Base-by-base conservation (phyloP, 768 basidiomycete species). In the Guyanaporus albipodus region DNA sequence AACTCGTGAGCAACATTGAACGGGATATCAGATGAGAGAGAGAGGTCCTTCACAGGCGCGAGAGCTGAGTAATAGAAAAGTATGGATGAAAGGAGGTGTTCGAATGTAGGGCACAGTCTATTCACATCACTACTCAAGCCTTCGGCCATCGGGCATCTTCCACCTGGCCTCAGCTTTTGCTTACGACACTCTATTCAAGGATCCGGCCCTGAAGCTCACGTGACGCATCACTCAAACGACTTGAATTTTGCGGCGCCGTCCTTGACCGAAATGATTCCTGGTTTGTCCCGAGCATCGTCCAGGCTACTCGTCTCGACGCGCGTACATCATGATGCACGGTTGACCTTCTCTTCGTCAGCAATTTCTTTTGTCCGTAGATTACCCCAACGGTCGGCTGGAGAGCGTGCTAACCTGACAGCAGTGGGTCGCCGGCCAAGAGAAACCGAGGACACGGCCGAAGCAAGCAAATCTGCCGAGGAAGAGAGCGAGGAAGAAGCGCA, bases 41-140 rank as follows among this genome's bases (percentile, higher is more conserved):
- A 24, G 6, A 85, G 52, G 4, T 49, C 50, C 14, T 68, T 73
- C 4, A 75, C 67, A 8, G 79, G 71, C 24, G 64, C 59, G 24
- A 87, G 72, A 18, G 77, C 67, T 21, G 76, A 76, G 57, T 81
- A 87, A 43, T 64, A 69, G 21, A 71, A 72, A 41, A 84, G 60
- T 23, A 86, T 50, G 15, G 64, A 50, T 49, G 78, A 74, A 65
- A 73, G 42, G 2, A 40, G 23, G 11, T 33, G 19, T n/a, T 60
- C 36, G 10, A 27, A 11, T 31, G 23, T n/a, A 32, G 22, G 22
- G 10, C 17, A 37, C 31, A 14, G 7, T 45, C 23, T 39, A 38
- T 56, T 42, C 28, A 32, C 21, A 19, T 36, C 24, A 33, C 23
- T 19, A n/a, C 15, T 8, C 32, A 17, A 23, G 17, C 12, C 21